Base-by-base conservation (phyloP, 768 basidiomycete species). In the Cystofilobasidium capitatum region DNA sequence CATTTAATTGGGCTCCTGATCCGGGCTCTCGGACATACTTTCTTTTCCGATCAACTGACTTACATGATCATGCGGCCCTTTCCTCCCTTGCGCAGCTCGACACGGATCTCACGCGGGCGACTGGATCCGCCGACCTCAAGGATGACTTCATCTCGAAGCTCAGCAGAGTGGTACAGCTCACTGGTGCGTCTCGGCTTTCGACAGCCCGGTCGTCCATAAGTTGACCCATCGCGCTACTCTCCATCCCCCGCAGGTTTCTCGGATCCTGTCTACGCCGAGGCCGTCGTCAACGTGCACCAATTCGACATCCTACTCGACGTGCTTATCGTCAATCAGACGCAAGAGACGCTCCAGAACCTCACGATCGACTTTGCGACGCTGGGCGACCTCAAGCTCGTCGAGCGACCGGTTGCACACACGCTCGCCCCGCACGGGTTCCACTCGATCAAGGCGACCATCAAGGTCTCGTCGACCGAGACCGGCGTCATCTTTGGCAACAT, bases 401-500 rank as follows among this genome's bases (percentile, higher is more conserved):
- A 98, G 76, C 83, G 92, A n/a, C 93, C 96, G 2, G 81, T 89
- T 1, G 87, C 91, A 9, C 89, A 93, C 74, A 97, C 93, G 0
- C 83, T 98, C 45, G 94, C 86, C 1, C 96, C 94, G 0, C 91
- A 98, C 73, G 88, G 89, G 24, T 99, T 98, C 88, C 94, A 96
- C 78, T 91, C 87, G 75, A 91, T 98, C 80, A 97, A 97, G 76
- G 91, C 93, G 22, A 97, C 96, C 1, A 93, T 99, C 80, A 98
- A 99, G 80, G 85, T 94, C 1, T 93, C 94, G 0, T 96, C 91
- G 26, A 98, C 96, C 0, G 96, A 99, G 78, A 98, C 96, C 1
- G 96, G 93, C 49, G 93, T 97, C 70, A 96, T 97, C 72, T 98
- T 98, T 71, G 96, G 96, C 22, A 93, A 90, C 75, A 97, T 97